These are phyloP conservation scores for Triglochin maritima DNA, from an alignment of 106 monocot genomes.

Conservation along the genomic window DNA sequence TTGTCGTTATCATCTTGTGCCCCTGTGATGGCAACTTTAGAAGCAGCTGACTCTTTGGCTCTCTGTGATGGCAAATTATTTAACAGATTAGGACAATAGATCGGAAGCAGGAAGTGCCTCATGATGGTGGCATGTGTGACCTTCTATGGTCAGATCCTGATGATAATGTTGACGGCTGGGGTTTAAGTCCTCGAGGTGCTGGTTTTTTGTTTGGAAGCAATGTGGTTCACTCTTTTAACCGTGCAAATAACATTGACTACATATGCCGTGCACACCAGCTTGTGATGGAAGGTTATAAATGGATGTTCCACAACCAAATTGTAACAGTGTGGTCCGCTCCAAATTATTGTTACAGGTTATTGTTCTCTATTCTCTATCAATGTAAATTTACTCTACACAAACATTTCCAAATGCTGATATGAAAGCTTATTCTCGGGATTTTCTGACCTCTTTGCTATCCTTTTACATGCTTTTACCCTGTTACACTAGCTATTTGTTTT, in stretches of 20 bases:
- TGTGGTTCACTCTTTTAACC: conserved; percentile 77
- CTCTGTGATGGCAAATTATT: neutral
- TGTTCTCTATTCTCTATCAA: neutral
- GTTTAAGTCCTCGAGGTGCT: conserved; percentile 92
- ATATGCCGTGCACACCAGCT: conserved; percentile 98
- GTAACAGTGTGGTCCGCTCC: conserved; percentile 99
- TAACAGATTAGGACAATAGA: conserved; percentile 90
- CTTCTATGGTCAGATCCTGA: conserved; percentile 99
- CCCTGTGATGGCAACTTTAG: too few relatives aligned
- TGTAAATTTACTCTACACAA: neutral
- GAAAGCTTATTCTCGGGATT: too few relatives aligned
- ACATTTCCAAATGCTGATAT: too few relatives aligned
- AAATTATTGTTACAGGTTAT: conserved; percentile 92
- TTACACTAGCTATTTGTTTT: too few relatives aligned
- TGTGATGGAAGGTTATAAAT: conserved; percentile 99
- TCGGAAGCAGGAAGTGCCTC: conserved; percentile 97
- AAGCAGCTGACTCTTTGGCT: too few relatives aligned
- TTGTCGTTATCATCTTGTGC: conserved; percentile 4
- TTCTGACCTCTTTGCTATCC: too few relatives aligned
- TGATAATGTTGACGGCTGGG: conserved; percentile 92
- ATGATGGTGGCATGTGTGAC: conserved; percentile 98
- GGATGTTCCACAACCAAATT: conserved; percentile 99
- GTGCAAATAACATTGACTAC: conserved; percentile 79
- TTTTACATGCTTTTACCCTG: too few relatives aligned
- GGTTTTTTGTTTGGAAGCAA: conserved; percentile 90